These are phyloP conservation scores for Tribonema minus DNA, from an alignment of 108 stramenopile genomes.

Conservation along the genomic window DNA sequence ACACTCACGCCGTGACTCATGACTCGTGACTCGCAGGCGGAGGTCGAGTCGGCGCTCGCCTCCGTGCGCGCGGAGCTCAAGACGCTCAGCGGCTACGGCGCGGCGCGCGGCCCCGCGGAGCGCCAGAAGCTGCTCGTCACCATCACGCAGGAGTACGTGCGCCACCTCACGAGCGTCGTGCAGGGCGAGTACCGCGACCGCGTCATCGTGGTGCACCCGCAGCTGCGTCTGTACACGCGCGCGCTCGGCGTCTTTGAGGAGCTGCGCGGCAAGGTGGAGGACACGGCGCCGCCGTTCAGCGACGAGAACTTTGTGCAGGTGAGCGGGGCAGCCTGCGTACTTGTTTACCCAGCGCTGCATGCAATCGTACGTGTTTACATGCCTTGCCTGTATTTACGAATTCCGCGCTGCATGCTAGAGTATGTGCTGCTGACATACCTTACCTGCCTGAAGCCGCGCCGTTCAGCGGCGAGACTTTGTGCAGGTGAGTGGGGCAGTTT, in stretches of 20 bases:
- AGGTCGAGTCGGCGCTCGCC: slow-evolving; percentile 38
- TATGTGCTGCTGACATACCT: no score
- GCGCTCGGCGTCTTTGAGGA: slow-evolving; percentile 32
- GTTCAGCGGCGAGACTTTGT: no score
- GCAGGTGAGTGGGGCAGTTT: no score
- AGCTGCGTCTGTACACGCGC: slow-evolving; percentile 40
- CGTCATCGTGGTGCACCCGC: slow-evolving; percentile 36
- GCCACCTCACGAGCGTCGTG: slow-evolving; percentile 23
- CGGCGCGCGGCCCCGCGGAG: slow-evolving; percentile 6
- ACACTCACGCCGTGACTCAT: no score
- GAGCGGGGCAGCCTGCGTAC: no score
- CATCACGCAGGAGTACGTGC: slow-evolving; percentile 35
- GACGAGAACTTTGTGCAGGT: neutral
- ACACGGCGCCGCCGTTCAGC: slow-evolving; percentile 5
- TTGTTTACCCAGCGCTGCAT: no score
- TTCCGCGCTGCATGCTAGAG: no score
- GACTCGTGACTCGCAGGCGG: no score
- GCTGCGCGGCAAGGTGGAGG: slow-evolving; percentile 32
- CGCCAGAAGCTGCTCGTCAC: slow-evolving; percentile 42
- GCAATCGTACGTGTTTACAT: no score
- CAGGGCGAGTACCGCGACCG: slow-evolving; percentile 35
- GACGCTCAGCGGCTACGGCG: slow-evolving; percentile 29
- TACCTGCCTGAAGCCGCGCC: no score
- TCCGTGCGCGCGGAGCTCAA: slow-evolving; percentile 37
- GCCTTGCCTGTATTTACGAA: no score